Base-by-base conservation (phyloP, 768 basidiomycete species). In the Serendipita sp. region DNA sequence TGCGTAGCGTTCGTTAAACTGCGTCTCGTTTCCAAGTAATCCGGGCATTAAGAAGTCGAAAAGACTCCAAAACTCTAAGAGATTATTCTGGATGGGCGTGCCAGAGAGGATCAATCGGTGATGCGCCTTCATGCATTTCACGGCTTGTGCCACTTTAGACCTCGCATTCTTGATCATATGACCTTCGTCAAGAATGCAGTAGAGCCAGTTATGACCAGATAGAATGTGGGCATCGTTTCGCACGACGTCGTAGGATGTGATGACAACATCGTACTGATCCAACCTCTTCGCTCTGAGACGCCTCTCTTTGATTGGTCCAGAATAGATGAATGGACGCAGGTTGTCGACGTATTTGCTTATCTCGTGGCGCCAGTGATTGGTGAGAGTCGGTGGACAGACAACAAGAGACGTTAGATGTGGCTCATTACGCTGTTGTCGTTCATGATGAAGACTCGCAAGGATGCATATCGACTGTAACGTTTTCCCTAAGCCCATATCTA, bases 11-110 rank as follows among this genome's bases (percentile, higher is more conserved):
- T 98, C 93, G 68, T 91, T 95, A 77, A 99, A 99, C 1, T 85
- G 86, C 14, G 84, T 72, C 72, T 98, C 96, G 13, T 88, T 92
- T n/a, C 96, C 96, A 60, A 99, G 76, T 75, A 99, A 98, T 2
- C 96, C 96, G 16, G 96, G 96, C 96, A 99, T 99, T 67, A 99
- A 75, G 75, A 98, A 99, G 74, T 99, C 96, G 72, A 99, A 99
- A 45, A 99, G 75, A 73, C 91, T 96, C 96, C 96, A 99, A 1
- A 99, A 76, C 71, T 99, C 96, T 56, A 99, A 77, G 1, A 99
- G 93, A 70, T 99, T 98, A 72, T 99, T 99, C 74, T 99, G 96
- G 63, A 99, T 98, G 0, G 96, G 96, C 3, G 96, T 99, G 41
- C 96, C 96, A 0, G 93, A 96, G 2, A 99, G 77, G 69, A 99